Conservation (phyloP, 805 yeast genomes). For the Saccharomycopsis schoenii region DNA sequence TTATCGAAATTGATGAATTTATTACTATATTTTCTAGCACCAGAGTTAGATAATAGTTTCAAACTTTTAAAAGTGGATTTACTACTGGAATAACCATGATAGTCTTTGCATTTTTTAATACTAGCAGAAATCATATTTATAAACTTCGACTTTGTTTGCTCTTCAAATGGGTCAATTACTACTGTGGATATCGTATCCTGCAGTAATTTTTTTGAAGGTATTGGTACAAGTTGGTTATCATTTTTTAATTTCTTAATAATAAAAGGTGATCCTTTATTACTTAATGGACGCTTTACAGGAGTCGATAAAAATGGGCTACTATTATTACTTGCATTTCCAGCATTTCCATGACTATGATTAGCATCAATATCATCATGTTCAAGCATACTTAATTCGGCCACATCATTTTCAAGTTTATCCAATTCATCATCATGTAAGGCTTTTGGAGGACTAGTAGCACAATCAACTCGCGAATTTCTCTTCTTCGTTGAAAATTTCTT, state of each 20-base stretch:
- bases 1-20: conserved; percentile 23
- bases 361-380: neutral
- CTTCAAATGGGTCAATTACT: conserved; percentile 38
- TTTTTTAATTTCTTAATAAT: conserved; percentile 1
- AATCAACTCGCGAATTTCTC: neutral
- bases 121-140: conserved; percentile 32
- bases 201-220: neutral
- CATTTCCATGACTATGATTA: neutral
- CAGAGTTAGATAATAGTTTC: neutral
- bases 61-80: conserved; percentile 1
- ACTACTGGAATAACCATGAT: conserved; percentile 25
- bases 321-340: neutral
- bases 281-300: conserved; percentile 9
- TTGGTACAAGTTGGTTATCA: neutral
- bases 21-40: conserved; percentile 25
- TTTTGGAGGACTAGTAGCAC: neutral
- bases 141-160: conserved; percentile 29
- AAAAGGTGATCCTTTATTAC: conserved; percentile 4
- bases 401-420: conserved; percentile 7
- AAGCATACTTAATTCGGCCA: conserved; percentile 8
- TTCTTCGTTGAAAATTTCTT: neutral
- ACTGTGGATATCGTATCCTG: conserved; percentile 4
- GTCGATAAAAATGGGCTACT: conserved; percentile 4
- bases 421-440: neutral
- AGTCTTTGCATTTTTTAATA: conserved; percentile 25